phyloP scores from a whole-genome alignment of 768 basidiomycete species.

The Amanita fuliginea region DNA sequence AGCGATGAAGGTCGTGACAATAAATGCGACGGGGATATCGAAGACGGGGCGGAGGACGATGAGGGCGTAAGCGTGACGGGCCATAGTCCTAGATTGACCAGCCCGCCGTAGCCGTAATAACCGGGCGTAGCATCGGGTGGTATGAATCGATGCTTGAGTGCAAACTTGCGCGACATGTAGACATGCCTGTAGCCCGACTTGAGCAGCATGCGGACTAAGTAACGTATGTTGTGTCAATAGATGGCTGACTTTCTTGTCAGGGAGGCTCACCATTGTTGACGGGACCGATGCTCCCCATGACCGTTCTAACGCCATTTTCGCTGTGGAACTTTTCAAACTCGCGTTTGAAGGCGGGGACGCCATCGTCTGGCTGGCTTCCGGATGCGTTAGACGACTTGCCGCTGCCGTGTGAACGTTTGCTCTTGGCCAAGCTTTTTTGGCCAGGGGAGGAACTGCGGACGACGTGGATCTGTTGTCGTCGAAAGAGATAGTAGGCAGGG shows the following conservation, averaged over 20 bases:
- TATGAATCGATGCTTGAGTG: conserved; percentile 78
- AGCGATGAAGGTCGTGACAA: conserved; percentile 5
- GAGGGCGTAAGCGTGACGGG: conserved; percentile 63
- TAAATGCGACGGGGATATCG: conserved; percentile 5
- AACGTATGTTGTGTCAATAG: neutral
- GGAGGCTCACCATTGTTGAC: conserved; percentile 57
- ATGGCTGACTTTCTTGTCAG: neutral
- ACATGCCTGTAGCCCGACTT: conserved; percentile 89
- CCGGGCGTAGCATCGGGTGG: conserved; percentile 82
- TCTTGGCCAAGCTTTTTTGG: conserved; percentile 20
- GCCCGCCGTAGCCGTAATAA: conserved; percentile 86
- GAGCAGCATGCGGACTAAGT: conserved; percentile 80
- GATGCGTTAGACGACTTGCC: conserved; percentile 11
- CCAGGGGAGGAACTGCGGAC: conserved; percentile 20
- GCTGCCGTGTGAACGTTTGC: conserved; percentile 18
- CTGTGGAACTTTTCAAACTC: conserved; percentile 80
- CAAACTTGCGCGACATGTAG: conserved; percentile 93
- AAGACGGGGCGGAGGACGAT: conserved; percentile 19
- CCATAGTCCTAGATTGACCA: conserved; percentile 79
- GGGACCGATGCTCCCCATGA: conserved; percentile 86
- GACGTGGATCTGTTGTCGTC: conserved; percentile 15
- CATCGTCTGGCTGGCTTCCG: conserved; percentile 27
- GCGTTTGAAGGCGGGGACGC: conserved; percentile 54
- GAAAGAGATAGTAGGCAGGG: conserved; percentile 58
- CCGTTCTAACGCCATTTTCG: conserved; percentile 89